Evolutionary conservation across 768 basidiomycete species (phyloP), one percentile per base, ranked within the genome.

Genomic region (Leccinum olivaceopallidum): DNA sequence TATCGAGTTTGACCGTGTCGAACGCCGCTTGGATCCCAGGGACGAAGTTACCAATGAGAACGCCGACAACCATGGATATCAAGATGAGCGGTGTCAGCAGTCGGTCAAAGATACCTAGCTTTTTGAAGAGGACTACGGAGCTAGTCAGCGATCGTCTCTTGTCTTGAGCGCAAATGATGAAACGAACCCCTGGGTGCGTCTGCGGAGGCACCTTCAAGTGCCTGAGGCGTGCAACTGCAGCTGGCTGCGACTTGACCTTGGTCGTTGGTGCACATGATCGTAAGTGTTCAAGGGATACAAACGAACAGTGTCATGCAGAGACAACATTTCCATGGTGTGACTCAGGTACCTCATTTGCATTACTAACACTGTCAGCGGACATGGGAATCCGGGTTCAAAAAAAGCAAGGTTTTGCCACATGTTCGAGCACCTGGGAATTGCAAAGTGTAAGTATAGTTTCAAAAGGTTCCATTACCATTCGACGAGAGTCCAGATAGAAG

Each of bases 41-140:
- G 2, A 80, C 86, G 58, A 83, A 91, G 56, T 84, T 83, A 4
- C 92, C 90, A 24, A 94, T 84, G 54, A 92, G 69, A 6, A 92
- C 85, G 1, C 90, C 91, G 20, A 87, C 63, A 55, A 93, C 81
- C 92, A 94, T 94, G 28, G 79, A 81, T 0, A 89, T 24, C 4
- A 94, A 76, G 32, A 94, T 86, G 42, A 85, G 76, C 0, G 87
- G 82, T 0, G 88, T 85, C 30, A 91, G 77, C 6, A 87, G 77
- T 16, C 84, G 80, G 65, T 92, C 89, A 3, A 84, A 71, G 26
- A 83, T 70, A 47, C 81, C 71, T 0, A 88, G 76, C 24, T 75
- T 72, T 53, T 72, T 72, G 62, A 79, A 81, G 5, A 79, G 65
- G 2, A 62, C 79, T 80, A 30, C 14, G 6, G 32, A 20, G 32